Conservation (phyloP, 495 filamentous ascomycete genomes). For the Xylaria telfairii region DNA sequence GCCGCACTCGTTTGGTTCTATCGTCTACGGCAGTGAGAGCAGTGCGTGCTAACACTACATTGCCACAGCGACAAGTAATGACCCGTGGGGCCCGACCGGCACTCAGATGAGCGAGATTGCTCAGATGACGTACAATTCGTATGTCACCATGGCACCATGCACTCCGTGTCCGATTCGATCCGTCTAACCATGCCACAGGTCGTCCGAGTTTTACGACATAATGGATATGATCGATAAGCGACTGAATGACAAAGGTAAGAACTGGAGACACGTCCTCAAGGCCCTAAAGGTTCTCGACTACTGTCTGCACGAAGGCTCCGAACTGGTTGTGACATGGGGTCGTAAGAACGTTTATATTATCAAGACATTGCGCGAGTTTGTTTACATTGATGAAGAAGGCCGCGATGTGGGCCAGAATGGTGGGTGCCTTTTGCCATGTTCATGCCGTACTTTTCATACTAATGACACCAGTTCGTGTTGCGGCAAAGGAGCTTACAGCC, state of each 20-base stretch:
- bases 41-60: conserved; percentile 35
- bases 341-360: conserved; percentile 98
- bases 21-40: conserved; percentile 12
- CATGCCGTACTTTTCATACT: conserved; percentile 6
- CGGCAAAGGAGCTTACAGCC: conserved; percentile 95
- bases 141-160: conserved; percentile 43
- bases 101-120: conserved; percentile 99
- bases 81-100: conserved; percentile 98
- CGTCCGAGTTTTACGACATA: conserved; percentile 98
- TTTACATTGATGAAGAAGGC: conserved; percentile 93
- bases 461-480: conserved; percentile 76
- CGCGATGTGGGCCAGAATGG: conserved; percentile 95
- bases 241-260: conserved; percentile 99
- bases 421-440: conserved; percentile 39
- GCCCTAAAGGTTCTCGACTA: conserved; percentile 98
- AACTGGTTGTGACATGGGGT: conserved; percentile 96
- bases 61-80: conserved; percentile 89
- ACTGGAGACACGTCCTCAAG: conserved; percentile 99
- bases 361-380: conserved; percentile 96
- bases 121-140: conserved; percentile 96
- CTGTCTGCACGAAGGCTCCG: conserved; percentile 95
- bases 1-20: conserved; percentile 13
- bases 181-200: conserved; percentile 56
- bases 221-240: conserved; percentile 99
- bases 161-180: conserved; percentile 14